Evolutionary conservation across 495 filamentous ascomycete species (phyloP).

Genomic region (Cercophora scortea): DNA sequence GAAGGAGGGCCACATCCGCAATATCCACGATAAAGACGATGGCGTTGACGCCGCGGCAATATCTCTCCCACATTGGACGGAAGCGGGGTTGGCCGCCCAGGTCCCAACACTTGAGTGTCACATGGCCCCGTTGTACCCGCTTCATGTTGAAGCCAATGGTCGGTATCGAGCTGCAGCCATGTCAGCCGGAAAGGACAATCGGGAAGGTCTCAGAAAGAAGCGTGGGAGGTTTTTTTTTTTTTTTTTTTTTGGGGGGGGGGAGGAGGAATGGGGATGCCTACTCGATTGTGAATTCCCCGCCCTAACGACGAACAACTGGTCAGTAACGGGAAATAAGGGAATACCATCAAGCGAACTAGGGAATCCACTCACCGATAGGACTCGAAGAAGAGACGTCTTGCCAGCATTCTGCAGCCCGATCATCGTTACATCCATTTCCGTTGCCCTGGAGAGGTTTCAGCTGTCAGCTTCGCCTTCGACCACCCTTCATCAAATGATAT

Average conservation of each 20-base stretch:
- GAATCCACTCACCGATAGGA: constrained; percentile 66
- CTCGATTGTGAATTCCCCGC: constrained; percentile 98
- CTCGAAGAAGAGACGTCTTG: constrained; percentile 89
- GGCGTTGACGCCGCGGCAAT: constrained; percentile 94
- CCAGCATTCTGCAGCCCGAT: constrained; percentile 98
- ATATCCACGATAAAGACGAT: constrained; percentile 94
- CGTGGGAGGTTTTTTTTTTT: constrained; percentile 3
- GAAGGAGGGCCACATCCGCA: constrained; percentile 69
- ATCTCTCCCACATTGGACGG: constrained; percentile 98
- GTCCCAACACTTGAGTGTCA: constrained; percentile 99
- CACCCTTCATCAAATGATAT: neutral
- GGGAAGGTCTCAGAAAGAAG: constrained; percentile 4
- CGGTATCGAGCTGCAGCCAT: constrained; percentile 74
- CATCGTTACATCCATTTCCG: constrained; percentile 99
- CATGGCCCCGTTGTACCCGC: constrained; percentile 94
- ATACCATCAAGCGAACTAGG: too few relatives aligned
- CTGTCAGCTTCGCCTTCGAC: neutral
- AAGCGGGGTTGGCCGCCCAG: constrained; percentile 95
- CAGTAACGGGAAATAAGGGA: too few relatives aligned
- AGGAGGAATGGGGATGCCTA: constrained; percentile 53
- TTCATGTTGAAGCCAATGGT: constrained; percentile 99
- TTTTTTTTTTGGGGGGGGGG: neutral
- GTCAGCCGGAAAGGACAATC: constrained; percentile 30
- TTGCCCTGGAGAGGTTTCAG: constrained; percentile 60
- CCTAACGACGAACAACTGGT: constrained; percentile 43